These are phyloP conservation scores for Mortierella sp. DNA, from an alignment of 371 early-diverging fungal species.

Conservation along the genomic window DNA sequence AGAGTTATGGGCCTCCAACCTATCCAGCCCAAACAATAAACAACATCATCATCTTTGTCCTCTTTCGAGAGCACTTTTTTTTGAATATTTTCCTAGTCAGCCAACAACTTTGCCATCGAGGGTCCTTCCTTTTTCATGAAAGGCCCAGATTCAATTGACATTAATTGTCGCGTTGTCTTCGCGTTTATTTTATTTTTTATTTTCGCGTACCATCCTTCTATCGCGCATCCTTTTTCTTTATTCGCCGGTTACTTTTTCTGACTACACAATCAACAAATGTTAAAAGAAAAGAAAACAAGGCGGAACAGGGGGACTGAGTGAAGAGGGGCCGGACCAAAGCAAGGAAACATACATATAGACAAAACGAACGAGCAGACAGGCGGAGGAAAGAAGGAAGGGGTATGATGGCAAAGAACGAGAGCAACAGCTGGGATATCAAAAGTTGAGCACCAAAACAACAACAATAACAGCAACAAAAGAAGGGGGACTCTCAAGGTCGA, in stretches of 20 bases:
- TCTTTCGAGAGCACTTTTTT: background rate
- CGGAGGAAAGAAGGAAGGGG: background rate
- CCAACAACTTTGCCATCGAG: too few species aligned
- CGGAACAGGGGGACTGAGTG: background rate
- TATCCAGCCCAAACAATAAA: slow-evolving; percentile 1
- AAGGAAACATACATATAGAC: background rate
- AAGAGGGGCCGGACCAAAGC: background rate
- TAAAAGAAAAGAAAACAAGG: background rate
- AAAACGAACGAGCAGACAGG: background rate
- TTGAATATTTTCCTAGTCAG: background rate
- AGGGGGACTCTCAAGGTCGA: background rate
- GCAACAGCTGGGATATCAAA: background rate
- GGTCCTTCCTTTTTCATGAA: background rate
- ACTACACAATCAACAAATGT: background rate
- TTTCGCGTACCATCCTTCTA: background rate
- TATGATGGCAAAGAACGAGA: background rate
- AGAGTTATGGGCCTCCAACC: background rate
- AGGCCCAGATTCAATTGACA: background rate
- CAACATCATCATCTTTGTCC: background rate
- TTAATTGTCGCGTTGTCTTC: background rate
- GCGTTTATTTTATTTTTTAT: background rate
- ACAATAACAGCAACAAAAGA: background rate
- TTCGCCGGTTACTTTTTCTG: too few species aligned
- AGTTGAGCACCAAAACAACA: background rate
- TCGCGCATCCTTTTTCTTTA: background rate